Evolutionary conservation across 1,284 basidiomycete species (phyloP).

Genomic region (Rhodotorula glutinis): DNA sequence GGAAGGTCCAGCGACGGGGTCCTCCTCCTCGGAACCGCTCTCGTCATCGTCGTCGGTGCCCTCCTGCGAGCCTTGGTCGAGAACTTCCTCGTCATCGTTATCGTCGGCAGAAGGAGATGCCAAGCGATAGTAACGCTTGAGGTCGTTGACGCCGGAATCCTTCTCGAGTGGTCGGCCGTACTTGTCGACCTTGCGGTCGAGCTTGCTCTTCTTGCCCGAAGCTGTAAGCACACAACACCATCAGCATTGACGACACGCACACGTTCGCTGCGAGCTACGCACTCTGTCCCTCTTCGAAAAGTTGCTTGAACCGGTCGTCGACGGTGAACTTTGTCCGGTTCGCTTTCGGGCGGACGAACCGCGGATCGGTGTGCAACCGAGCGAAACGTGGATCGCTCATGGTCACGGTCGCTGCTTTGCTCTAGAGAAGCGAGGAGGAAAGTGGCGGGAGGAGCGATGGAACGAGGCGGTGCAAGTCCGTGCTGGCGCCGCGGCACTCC

Average conservation of each 20-base stretch:
- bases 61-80: conserved; percentile 52
- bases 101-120: conserved; percentile 45
- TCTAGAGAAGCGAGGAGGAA: background rate
- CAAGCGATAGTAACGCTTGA: conserved; percentile 79
- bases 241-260: background rate
- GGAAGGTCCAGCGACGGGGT: conserved; percentile 45
- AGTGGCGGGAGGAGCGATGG: background rate
- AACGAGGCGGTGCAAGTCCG: background rate
- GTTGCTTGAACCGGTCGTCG: conserved; percentile 87
- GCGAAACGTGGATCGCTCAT: conserved; percentile 73
- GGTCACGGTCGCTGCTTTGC: background rate
- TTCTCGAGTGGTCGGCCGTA: conserved; percentile 76
- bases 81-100: conserved; percentile 46
- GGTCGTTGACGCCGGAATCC: conserved; percentile 67
- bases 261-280: background rate
- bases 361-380: conserved; percentile 82
- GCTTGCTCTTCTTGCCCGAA: conserved; percentile 22
- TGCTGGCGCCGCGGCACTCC: conserved; percentile 1
- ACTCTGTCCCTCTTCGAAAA: conserved; percentile 58
- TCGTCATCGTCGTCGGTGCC: conserved; percentile 36
- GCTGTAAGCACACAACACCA: background rate
- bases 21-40: conserved; percentile 46
- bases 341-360: conserved; percentile 81
- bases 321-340: conserved; percentile 78
- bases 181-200: conserved; percentile 74